A percentile compares a stretch with the other conserved stretches of the same genome.
Evolutionary conservation across 2,329 filamentous ascomycete genomes (phyloP).

Genomic region (Hortaea werneckii): DNA sequence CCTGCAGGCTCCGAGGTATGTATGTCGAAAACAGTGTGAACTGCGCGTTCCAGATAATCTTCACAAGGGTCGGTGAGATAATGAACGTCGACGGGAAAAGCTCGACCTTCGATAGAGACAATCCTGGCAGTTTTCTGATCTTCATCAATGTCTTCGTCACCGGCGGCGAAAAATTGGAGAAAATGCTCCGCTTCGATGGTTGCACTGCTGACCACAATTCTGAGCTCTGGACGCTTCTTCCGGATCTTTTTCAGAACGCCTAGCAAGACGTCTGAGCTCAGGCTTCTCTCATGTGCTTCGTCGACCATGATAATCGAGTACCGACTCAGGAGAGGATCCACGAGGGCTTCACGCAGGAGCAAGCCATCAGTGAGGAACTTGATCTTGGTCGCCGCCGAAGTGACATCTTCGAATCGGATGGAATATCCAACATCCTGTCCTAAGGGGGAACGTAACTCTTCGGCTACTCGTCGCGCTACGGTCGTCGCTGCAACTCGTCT

Average conservation of each 20-base stretch:
- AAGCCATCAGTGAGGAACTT: slow-evolving; percentile 95
- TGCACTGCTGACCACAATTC: slow-evolving; percentile 86
- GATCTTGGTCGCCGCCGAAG: slow-evolving; percentile 73
- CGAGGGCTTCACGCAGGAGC: slow-evolving; percentile 79
- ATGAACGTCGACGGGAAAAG: slow-evolving; percentile 78
- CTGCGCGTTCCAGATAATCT: slow-evolving; percentile 74
- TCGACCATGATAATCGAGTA: slow-evolving; percentile 98
- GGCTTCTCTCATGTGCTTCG: slow-evolving; percentile 86
- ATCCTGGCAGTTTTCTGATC: slow-evolving; percentile 47
- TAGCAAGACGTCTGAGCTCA: slow-evolving; percentile 84
- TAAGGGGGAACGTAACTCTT: slow-evolving; percentile 75
- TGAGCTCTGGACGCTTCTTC: slow-evolving; percentile 66
- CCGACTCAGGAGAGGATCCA: slow-evolving; percentile 79
- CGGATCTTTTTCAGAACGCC: slow-evolving; percentile 86
- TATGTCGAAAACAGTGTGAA: slow-evolving; percentile 79
- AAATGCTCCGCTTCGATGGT: slow-evolving; percentile 87
- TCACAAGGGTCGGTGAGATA: slow-evolving; percentile 70
- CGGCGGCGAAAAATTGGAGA: slow-evolving; percentile 60
- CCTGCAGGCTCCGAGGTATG: slow-evolving; percentile 71
- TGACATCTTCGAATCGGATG: slow-evolving; percentile 84
- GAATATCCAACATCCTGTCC: slow-evolving; percentile 85
- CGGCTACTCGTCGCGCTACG: slow-evolving; percentile 77
- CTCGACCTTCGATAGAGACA: slow-evolving; percentile 75
- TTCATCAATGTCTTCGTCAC: slow-evolving; percentile 25
- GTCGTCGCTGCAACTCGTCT: slow-evolving; percentile 84